Conservation (phyloP, 108 stramenopile genomes). For the Ochromonas danica region DNA sequence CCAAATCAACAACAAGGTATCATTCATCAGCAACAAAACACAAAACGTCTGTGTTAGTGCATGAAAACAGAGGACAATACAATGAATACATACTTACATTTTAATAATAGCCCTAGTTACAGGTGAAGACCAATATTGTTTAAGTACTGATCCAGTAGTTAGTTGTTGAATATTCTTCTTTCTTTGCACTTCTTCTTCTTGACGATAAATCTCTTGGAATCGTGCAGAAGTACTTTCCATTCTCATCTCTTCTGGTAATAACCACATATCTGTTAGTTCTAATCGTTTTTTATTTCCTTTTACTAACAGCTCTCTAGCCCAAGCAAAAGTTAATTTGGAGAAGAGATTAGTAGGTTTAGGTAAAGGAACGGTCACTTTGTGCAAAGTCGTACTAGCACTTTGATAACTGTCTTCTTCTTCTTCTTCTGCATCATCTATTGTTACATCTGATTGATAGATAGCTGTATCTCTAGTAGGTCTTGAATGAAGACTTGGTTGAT, state of each 20-base stretch:
- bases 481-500: no score
- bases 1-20: background rate
- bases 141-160: background rate
- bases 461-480: no score
- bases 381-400: background rate
- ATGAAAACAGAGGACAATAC: background rate
- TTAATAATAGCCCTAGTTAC: background rate
- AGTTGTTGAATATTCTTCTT: no score
- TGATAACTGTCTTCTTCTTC: background rate
- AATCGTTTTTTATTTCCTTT: slow-evolving; percentile 8
- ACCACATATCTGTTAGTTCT: slow-evolving; percentile 7
- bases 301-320: background rate
- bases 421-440: background rate
- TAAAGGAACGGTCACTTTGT: background rate
- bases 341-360: background rate
- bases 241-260: background rate
- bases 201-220: background rate
- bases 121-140: background rate
- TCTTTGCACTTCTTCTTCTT: background rate
- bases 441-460: slow-evolving; percentile 9
- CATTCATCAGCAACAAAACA: background rate
- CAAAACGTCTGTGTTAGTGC: background rate
- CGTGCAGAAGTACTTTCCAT: background rate
- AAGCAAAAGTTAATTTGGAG: background rate
- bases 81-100: background rate